Evolutionary conservation across 1,139 yeast genomes (phyloP).

Genomic region (Nakaseomyces nivariensis): DNA sequence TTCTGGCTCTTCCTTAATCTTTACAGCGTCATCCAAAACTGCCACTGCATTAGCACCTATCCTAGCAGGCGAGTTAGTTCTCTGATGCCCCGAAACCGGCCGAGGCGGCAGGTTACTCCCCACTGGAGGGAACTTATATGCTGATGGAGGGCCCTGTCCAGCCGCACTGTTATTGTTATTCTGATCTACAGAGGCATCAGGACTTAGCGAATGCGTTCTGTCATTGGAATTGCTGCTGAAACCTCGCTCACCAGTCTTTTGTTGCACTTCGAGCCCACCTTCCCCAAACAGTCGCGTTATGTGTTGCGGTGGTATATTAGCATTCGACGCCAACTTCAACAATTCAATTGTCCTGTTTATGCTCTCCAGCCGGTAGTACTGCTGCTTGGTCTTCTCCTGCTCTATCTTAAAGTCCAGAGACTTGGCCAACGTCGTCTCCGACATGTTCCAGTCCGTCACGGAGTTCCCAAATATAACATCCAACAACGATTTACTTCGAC

Average conservation of each 20-base stretch:
- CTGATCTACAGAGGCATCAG: background rate
- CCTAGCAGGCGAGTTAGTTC: constrained; percentile 59
- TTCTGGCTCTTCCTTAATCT: constrained; percentile 27
- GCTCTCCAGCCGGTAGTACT: constrained; percentile 57
- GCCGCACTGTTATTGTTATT: constrained; percentile 8
- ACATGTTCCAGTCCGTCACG: constrained; percentile 13
- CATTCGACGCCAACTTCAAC: constrained; percentile 48
- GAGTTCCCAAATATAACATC: constrained; percentile 19
- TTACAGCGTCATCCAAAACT: constrained; percentile 32
- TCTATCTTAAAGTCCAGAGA: constrained; percentile 59
- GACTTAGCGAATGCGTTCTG: background rate
- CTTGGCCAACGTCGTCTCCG: constrained; percentile 53
- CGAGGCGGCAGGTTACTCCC: constrained; percentile 5
- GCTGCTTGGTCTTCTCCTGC: constrained; percentile 81
- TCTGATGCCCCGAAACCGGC: constrained; percentile 20
- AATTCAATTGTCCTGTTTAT: constrained; percentile 52
- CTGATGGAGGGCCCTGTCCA: constrained; percentile 10
- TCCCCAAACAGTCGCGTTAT: constrained; percentile 52
- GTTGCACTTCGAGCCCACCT: background rate
- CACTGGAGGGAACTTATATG: constrained; percentile 20
- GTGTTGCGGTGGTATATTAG: constrained; percentile 56
- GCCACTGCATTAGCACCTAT: constrained; percentile 68
- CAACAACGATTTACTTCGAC: constrained; percentile 4
- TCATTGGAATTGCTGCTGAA: background rate
- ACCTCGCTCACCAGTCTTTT: background rate